Base-by-base conservation (phyloP, 2,329 filamentous ascomycete genomes). In the Pezicula rhizophila region DNA sequence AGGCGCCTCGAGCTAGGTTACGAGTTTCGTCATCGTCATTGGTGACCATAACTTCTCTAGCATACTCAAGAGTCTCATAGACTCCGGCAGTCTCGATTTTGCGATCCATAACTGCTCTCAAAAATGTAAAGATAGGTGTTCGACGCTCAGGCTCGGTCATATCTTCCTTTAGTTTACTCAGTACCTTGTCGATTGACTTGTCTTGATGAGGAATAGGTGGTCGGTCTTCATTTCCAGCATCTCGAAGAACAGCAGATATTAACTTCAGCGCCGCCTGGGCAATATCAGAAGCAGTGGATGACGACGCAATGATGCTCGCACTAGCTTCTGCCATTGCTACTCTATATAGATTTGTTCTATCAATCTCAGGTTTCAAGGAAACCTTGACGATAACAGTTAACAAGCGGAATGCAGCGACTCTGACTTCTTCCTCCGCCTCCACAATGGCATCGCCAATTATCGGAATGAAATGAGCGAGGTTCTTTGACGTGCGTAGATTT, bases 121-220 rank as follows among this genome's bases (percentile, higher is more conserved):
- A 70, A 68, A 99, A 97, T 62, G 89, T 95, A 72, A 99, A 99
- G 0, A 89, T 93, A 38, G 96, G 82, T 57, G 95, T 91, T 54
- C 96, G 89, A 52, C 91, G 85, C 56, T 96, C 85, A 4, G 92
- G 90, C 64, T 97, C 89, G 26, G 95, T 95, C 42, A 99, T 78
- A 61, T 97, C 92, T 25, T 90, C 84, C 58, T 90, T 87, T 45
- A 97, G 73, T 51, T 88, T 87, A 53, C 83, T 81, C 4, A 97
- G 79, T 2, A 99, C 72, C 65, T 89, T 85, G 40, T 93, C 89
- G 17, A 97, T 72, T 39, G 91, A 86, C 3, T 81, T 82, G 56
- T 96, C 87, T 65, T 87, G 90, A 60, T 97, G 75, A 15, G 78
- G 72, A 5, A 93, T 81, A 31, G 28, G 28, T 10, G 28, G 28